A percentile compares a stretch with the other conserved stretches of the same genome.
phyloP scores from a whole-genome alignment of 345 rosid genomes.

The Crucihimalaya himalaica region DNA sequence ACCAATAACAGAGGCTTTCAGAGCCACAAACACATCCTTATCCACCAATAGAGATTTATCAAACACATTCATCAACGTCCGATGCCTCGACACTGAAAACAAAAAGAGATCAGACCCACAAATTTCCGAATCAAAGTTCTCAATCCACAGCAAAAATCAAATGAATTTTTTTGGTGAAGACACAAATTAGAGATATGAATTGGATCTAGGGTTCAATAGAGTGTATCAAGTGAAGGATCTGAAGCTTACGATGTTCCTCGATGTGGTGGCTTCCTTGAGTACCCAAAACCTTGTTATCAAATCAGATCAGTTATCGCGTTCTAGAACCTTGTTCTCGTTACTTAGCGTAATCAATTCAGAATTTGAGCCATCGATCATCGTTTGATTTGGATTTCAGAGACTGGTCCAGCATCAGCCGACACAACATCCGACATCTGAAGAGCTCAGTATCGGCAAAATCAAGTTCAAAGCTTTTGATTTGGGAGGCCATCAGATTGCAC shows the following conservation, averaged over 20 bases:
- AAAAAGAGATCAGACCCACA: no score
- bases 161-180: no score
- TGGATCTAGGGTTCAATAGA: constrained; percentile 30
- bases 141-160: no score
- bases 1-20: constrained; percentile 88
- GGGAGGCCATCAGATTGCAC: constrained; percentile 90
- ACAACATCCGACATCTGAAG: constrained; percentile 66
- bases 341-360: not conserved
- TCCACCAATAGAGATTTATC: constrained; percentile 77
- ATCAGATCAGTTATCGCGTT: not conserved
- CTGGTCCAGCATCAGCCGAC: constrained; percentile 88
- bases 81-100: no score
- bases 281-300: no score
- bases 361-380: not conserved
- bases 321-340: not conserved
- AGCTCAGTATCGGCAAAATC: not conserved
- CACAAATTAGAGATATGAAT: constrained; percentile 31
- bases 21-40: constrained; percentile 90
- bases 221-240: not conserved
- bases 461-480: constrained; percentile 84
- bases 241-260: constrained; percentile 68
- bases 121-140: no score
- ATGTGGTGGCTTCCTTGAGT: constrained; percentile 72
- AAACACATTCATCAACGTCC: no score
- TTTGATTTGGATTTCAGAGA: constrained; percentile 48